phyloP scores from a whole-genome alignment of 495 filamentous ascomycete genomes.

The Symbiotaphrina buchneri region DNA sequence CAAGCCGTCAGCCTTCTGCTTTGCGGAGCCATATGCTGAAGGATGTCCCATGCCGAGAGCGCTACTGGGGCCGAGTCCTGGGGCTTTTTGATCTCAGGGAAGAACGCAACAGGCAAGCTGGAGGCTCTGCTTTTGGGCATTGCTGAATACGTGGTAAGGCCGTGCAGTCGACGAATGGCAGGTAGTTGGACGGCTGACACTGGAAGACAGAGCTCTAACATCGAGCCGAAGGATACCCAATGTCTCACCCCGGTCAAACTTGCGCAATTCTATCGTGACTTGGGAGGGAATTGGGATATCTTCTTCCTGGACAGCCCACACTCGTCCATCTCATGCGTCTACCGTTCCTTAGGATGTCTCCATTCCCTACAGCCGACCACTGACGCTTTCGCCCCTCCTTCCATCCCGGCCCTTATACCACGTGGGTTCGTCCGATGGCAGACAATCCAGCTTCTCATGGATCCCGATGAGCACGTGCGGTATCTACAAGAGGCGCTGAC shows the following conservation, averaged over 20 bases:
- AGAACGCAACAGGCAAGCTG: constrained; percentile 42
- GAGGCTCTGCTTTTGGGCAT: constrained; percentile 61
- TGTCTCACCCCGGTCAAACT: constrained; percentile 65
- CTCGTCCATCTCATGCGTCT: constrained; percentile 67
- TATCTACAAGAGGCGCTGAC: constrained; percentile 64
- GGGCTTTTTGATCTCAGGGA: too few species aligned
- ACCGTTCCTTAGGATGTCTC: constrained; percentile 75
- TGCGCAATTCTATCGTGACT: constrained; percentile 66
- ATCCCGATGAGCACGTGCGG: constrained; percentile 67
- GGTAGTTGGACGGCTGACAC: too few species aligned
- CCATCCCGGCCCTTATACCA: constrained; percentile 57
- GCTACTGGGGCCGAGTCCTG: too few species aligned
- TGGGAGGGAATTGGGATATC: constrained; percentile 76
- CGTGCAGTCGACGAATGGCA: too few species aligned
- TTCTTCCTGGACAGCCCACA: constrained; percentile 64
- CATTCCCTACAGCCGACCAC: constrained; percentile 42
- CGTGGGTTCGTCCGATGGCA: constrained; percentile 87
- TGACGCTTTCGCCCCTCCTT: constrained; percentile 51
- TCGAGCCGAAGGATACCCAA: constrained; percentile 38
- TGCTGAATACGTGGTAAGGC: constrained; percentile 59
- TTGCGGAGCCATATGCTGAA: too few species aligned
- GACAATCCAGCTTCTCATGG: constrained; percentile 73
- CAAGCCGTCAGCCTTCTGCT: too few species aligned
- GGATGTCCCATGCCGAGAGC: too few species aligned
- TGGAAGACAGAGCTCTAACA: constrained; percentile 27